phyloP scores from a whole-genome alignment of 2,329 filamentous ascomycete genomes.

The Neopestalotiopsis sp. region DNA sequence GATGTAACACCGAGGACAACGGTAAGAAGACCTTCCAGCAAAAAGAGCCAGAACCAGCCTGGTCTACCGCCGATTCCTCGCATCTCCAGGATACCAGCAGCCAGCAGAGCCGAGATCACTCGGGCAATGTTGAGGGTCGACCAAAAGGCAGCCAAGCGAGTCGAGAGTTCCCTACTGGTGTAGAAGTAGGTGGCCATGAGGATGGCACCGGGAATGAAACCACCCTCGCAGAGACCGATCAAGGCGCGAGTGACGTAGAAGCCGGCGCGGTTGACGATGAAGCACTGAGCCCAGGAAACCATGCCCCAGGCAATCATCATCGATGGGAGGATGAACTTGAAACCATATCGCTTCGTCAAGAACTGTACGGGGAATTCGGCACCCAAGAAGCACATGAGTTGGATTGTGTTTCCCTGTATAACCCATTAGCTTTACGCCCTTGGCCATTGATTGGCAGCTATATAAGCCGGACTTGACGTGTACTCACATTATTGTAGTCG shows the following conservation, averaged over 20 bases:
- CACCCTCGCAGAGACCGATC: slow-evolving; percentile 60
- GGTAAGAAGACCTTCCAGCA: slow-evolving; percentile 51
- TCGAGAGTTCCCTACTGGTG: slow-evolving; percentile 69
- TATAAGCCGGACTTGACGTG: not conserved
- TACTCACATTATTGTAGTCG: slow-evolving; percentile 59
- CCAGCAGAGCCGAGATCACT: slow-evolving; percentile 54
- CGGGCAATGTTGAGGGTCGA: slow-evolving; percentile 49
- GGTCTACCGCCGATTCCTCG: slow-evolving; percentile 51
- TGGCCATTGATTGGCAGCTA: not conserved
- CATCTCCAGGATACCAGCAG: slow-evolving; percentile 54
- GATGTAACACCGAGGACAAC: slow-evolving; percentile 58
- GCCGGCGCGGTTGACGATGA: slow-evolving; percentile 50
- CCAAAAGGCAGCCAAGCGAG: slow-evolving; percentile 74
- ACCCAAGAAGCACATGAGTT: slow-evolving; percentile 57
- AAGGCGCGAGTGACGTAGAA: slow-evolving; percentile 59
- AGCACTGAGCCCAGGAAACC: slow-evolving; percentile 54
- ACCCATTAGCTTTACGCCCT: not conserved
- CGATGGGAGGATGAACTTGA: slow-evolving; percentile 59
- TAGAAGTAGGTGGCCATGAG: slow-evolving; percentile 77
- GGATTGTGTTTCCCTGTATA: slow-evolving; percentile 56
- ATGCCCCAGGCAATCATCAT: slow-evolving; percentile 58
- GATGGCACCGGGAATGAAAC: slow-evolving; percentile 65
- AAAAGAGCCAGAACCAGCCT: slow-evolving; percentile 62
- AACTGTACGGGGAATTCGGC: slow-evolving; percentile 66
- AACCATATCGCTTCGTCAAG: slow-evolving; percentile 62